Percentiles rank a stretch among this genome's conserved stretches.
Evolutionary conservation across 306 rosid species (phyloP).

Genomic region (Casuarina equisetifolia): DNA sequence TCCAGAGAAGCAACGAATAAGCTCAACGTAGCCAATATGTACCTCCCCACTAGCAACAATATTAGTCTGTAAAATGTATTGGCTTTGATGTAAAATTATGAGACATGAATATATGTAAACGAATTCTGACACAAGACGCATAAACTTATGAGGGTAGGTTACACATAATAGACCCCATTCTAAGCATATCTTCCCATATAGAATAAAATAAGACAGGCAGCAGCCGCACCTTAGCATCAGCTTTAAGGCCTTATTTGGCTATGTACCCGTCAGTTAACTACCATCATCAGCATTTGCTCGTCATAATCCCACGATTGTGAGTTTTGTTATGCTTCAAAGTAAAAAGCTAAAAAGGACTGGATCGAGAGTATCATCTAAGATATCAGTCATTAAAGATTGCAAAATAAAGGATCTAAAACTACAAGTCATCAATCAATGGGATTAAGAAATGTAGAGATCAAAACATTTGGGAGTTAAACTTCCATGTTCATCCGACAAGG

Average conservation of each 20-base stretch:
- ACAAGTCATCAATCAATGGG: not conserved
- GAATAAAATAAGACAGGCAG: not conserved
- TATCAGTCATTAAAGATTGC: not conserved
- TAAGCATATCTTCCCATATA: not conserved
- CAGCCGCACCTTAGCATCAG: not conserved
- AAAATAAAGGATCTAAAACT: not conserved
- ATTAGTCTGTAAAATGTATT: not conserved
- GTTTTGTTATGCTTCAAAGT: not conserved
- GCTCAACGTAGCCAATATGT: not conserved
- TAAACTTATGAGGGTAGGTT: not conserved
- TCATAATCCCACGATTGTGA: not conserved
- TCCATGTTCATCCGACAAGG: conserved; percentile 19
- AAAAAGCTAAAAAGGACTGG: not conserved
- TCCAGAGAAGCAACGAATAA: not conserved
- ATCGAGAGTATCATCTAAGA: not conserved
- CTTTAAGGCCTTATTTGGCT: not conserved
- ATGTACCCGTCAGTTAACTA: not conserved
- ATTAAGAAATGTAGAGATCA: not conserved
- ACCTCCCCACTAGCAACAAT: not conserved
- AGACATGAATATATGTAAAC: too few species aligned
- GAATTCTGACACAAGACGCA: not conserved
- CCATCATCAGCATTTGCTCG: not conserved
- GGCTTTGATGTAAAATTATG: not conserved
- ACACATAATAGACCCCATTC: not conserved
- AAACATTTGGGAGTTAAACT: not conserved